Conservation (phyloP, 805 yeast genomes). For the Wickerhamomyces kurtzmanii region DNA sequence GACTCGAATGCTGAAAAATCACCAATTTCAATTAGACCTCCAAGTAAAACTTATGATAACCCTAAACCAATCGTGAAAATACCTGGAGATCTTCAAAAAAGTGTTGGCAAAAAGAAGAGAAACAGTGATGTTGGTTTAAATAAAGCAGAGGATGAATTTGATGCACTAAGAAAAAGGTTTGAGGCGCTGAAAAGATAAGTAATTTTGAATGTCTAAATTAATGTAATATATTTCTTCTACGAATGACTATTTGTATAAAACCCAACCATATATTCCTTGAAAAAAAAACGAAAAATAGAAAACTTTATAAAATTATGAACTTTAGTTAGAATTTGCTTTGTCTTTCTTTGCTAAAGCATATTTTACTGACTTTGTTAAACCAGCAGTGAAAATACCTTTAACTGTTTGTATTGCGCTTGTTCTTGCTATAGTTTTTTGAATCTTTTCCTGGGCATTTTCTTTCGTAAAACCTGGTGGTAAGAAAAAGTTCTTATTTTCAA, state of each 20-base stretch:
- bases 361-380: constrained; percentile 54
- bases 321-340: constrained; percentile 21
- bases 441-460: constrained; percentile 22
- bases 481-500: constrained; percentile 18
- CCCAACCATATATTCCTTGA: too few species aligned
- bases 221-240: too few species aligned
- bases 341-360: constrained; percentile 68
- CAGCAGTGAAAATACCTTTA: constrained; percentile 87
- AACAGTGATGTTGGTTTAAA: constrained; percentile 13
- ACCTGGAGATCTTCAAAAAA: constrained; percentile 29
- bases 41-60: constrained; percentile 30
- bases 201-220: too few species aligned
- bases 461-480: constrained; percentile 28
- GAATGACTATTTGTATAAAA: too few species aligned
- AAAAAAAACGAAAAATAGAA: too few species aligned
- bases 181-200: constrained; percentile 58
- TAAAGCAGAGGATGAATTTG: constrained; percentile 39
- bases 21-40: constrained; percentile 33
- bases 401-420: constrained; percentile 71
- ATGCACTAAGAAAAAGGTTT: constrained; percentile 59
- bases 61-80: constrained; percentile 25
- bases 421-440: constrained; percentile 47
- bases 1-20: constrained; percentile 14
- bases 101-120: constrained; percentile 19
- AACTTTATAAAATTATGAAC: too few species aligned